phyloP scores from a whole-genome alignment of 2,329 filamentous ascomycete genomes.

The Aureobasidium sp. region DNA sequence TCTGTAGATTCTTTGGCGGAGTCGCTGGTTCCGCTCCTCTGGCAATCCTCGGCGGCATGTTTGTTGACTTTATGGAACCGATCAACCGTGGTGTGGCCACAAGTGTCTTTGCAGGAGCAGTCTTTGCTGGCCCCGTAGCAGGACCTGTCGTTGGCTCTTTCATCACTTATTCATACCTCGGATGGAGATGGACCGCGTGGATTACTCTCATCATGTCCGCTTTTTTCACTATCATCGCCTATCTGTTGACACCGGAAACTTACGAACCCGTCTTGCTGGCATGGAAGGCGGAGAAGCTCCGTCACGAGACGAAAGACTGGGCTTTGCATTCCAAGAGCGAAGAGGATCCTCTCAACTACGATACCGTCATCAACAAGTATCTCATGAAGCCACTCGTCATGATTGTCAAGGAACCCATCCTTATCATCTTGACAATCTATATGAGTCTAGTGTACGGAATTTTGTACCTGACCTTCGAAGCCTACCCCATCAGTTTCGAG shows the following conservation, averaged over 20 bases:
- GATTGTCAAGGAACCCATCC: conserved; percentile 18
- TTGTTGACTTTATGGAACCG: conserved; percentile 41
- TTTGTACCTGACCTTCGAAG: conserved; percentile 37
- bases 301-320: conserved; percentile 40
- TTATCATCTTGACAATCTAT: conserved; percentile 21
- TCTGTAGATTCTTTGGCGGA: conserved; percentile 46
- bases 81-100: conserved; percentile 28
- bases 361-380: conserved; percentile 10
- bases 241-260: conserved; percentile 43
- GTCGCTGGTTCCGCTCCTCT: conserved; percentile 42
- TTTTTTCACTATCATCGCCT: conserved; percentile 32
- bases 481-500: conserved; percentile 37
- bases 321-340: conserved; percentile 32
- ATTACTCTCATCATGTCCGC: conserved; percentile 29
- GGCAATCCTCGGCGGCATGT: conserved; percentile 40
- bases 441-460: conserved; percentile 30
- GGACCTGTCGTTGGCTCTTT: conserved; percentile 22
- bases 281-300: conserved; percentile 36
- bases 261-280: conserved; percentile 41
- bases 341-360: conserved; percentile 3
- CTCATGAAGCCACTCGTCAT: conserved; percentile 17
- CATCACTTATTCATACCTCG: conserved; percentile 20
- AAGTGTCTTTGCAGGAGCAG: conserved; percentile 23
- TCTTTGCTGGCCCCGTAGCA: conserved; percentile 24
- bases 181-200: conserved; percentile 25